Evolutionary conservation across 495 filamentous ascomycete species (phyloP).

Genomic region (Tuber calosporum): DNA sequence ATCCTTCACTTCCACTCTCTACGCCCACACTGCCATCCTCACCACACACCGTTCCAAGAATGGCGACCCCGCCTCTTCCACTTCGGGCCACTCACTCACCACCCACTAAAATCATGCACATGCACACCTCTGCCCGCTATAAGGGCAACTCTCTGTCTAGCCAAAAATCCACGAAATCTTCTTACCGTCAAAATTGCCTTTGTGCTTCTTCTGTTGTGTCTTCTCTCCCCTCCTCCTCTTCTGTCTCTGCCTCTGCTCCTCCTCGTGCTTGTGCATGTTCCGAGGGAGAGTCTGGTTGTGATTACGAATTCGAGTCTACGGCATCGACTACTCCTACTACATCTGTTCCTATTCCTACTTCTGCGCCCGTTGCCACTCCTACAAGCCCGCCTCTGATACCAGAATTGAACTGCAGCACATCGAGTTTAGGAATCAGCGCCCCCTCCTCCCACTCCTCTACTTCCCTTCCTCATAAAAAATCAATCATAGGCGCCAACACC

Average conservation of each 20-base stretch:
- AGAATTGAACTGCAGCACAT: background rate
- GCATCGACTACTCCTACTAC: constrained; percentile 18
- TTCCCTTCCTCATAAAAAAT: background rate
- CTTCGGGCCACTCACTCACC: constrained; percentile 28
- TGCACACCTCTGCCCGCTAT: constrained; percentile 38
- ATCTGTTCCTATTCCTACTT: constrained; percentile 5
- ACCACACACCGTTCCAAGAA: constrained; percentile 25
- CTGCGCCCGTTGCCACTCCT: background rate
- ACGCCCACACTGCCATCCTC: constrained; percentile 14
- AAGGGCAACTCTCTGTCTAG: constrained; percentile 37
- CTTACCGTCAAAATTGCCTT: constrained; percentile 2
- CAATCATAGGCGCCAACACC: constrained; percentile 12
- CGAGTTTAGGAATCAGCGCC: background rate
- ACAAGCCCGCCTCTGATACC: background rate
- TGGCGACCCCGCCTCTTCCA: constrained; percentile 17
- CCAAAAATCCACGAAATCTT: background rate
- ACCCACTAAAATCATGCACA: constrained; percentile 39
- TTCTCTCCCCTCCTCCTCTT: constrained; percentile 13
- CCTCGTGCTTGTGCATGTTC: constrained; percentile 2
- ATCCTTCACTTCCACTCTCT: constrained; percentile 7
- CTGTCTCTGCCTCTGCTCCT: constrained; percentile 11
- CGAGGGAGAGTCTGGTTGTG: background rate
- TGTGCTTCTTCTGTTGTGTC: constrained; percentile 21
- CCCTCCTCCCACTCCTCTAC: background rate
- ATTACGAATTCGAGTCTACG: background rate